Conservation (phyloP, 352 stramenopile genomes). For the Globisporangium recalcitrans region DNA sequence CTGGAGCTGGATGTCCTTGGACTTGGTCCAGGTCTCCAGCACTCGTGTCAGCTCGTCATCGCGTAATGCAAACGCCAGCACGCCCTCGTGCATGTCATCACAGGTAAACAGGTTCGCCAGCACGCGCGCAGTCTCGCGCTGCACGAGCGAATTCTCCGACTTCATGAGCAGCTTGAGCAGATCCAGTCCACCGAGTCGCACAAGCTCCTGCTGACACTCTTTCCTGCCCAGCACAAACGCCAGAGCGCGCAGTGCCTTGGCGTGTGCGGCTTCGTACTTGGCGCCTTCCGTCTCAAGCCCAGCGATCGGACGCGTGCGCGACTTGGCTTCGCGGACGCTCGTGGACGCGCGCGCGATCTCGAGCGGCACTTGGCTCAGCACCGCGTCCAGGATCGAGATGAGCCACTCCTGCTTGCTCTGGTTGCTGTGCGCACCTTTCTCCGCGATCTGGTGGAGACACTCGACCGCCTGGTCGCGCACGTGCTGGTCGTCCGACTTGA, state of each 20-base stretch:
- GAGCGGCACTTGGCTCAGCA: slow-evolving; percentile 48
- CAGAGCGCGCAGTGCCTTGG: slow-evolving; percentile 50
- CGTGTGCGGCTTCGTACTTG: slow-evolving; percentile 43
- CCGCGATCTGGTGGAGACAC: slow-evolving; percentile 58
- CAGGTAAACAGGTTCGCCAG: slow-evolving; percentile 66
- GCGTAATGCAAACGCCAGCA: slow-evolving; percentile 31
- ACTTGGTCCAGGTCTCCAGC: slow-evolving; percentile 41
- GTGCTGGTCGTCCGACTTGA: slow-evolving; percentile 39
- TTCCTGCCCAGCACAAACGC: slow-evolving; percentile 49
- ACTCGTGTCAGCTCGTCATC: slow-evolving; percentile 35
- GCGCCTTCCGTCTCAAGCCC: slow-evolving; percentile 21
- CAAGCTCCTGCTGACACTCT: slow-evolving; percentile 55
- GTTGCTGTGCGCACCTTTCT: slow-evolving; percentile 35
- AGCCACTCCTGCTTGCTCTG: slow-evolving; percentile 72
- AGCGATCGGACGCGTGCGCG: slow-evolving; percentile 49
- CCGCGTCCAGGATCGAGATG: slow-evolving; percentile 61
- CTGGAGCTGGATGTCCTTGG: slow-evolving; percentile 42
- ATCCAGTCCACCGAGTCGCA: slow-evolving; percentile 43
- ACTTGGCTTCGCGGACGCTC: slow-evolving; percentile 56
- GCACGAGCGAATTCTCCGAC: slow-evolving; percentile 39
- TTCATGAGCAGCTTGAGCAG: slow-evolving; percentile 47
- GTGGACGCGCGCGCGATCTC: slow-evolving; percentile 41
- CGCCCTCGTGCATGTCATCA: slow-evolving; percentile 30
- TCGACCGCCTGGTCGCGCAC: slow-evolving; percentile 44
- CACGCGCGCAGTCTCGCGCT: slow-evolving; percentile 53